phyloP scores from a whole-genome alignment of 2,329 filamentous ascomycete species.

The Colletotrichum gloeosporioides region DNA sequence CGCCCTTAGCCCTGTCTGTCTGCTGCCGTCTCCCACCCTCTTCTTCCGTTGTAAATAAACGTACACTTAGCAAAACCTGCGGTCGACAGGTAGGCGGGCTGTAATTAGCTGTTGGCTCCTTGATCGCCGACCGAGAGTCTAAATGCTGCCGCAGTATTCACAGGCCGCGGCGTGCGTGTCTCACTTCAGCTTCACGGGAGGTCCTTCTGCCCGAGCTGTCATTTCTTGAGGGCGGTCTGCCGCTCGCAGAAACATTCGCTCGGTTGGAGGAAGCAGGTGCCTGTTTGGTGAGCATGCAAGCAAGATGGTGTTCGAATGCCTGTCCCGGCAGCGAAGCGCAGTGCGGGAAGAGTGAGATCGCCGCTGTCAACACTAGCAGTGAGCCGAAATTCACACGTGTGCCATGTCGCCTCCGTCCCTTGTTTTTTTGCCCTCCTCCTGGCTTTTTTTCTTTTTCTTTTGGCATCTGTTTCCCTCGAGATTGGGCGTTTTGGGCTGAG shows the following conservation, averaged over 20 bases:
- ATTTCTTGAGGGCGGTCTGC: neutral
- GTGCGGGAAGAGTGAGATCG: neutral
- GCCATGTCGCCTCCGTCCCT: neutral
- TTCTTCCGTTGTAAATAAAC: neutral
- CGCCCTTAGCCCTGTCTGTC: neutral
- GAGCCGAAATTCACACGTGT: neutral
- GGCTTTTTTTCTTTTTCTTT: neutral
- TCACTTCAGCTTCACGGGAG: conserved; percentile 2
- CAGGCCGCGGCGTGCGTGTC: neutral
- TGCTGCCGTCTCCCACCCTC: neutral
- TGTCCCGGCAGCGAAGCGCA: neutral
- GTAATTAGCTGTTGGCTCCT: neutral
- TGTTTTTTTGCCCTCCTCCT: neutral
- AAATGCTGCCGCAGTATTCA: neutral
- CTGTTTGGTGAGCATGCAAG: neutral
- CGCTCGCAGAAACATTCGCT: neutral
- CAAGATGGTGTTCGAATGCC: neutral
- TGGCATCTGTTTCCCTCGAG: neutral
- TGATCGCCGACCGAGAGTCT: neutral
- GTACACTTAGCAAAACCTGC: neutral
- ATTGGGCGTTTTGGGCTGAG: neutral
- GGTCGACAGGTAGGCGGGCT: neutral
- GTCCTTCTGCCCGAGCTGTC: neutral
- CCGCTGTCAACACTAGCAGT: neutral
- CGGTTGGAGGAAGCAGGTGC: neutral